A percentile compares a stretch with the other conserved stretches of the same genome.
These are phyloP conservation scores for Podospora sp. DNA, from an alignment of 495 filamentous ascomycete species.

Conservation along the genomic window DNA sequence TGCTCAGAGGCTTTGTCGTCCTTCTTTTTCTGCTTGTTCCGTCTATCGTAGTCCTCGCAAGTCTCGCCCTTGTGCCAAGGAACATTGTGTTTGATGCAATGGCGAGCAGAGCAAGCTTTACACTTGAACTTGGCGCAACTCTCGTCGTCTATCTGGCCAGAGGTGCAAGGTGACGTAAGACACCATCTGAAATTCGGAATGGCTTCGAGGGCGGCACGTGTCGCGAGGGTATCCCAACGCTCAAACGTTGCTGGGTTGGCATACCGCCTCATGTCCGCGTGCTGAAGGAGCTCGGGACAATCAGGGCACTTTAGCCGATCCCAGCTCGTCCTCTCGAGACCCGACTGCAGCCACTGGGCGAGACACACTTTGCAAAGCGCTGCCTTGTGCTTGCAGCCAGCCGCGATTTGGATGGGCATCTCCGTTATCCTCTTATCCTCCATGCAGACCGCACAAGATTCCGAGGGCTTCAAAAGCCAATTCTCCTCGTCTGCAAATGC, in stretches of 20 bases:
- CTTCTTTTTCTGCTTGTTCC: slow-evolving; percentile 32
- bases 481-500: slow-evolving; percentile 36
- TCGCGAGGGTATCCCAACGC: slow-evolving; percentile 39
- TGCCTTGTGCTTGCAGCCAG: slow-evolving; percentile 37
- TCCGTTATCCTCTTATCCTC: slow-evolving; percentile 41
- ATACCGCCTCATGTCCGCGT: slow-evolving; percentile 38
- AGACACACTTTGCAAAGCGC: slow-evolving; percentile 43
- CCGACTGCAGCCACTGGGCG: slow-evolving; percentile 37
- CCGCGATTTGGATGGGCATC: slow-evolving; percentile 39
- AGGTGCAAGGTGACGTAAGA: slow-evolving; percentile 42
- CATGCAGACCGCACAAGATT: slow-evolving; percentile 42
- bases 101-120: slow-evolving; percentile 36
- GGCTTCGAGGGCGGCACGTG: slow-evolving; percentile 34
- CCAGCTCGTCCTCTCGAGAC: slow-evolving; percentile 37
- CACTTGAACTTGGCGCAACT: slow-evolving; percentile 46
- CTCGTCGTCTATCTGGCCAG: slow-evolving; percentile 45
- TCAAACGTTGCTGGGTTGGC: slow-evolving; percentile 36
- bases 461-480: slow-evolving; percentile 37
- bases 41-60: slow-evolving; percentile 50
- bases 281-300: slow-evolving; percentile 40
- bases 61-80: slow-evolving; percentile 53
- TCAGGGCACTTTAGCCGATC: slow-evolving; percentile 44
- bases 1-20: slow-evolving; percentile 45
- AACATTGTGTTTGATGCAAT: slow-evolving; percentile 49
- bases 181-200: slow-evolving; percentile 49